Evolutionary conservation across 2,329 filamentous ascomycete genomes (phyloP).

Genomic region (Fusarium concolor): DNA sequence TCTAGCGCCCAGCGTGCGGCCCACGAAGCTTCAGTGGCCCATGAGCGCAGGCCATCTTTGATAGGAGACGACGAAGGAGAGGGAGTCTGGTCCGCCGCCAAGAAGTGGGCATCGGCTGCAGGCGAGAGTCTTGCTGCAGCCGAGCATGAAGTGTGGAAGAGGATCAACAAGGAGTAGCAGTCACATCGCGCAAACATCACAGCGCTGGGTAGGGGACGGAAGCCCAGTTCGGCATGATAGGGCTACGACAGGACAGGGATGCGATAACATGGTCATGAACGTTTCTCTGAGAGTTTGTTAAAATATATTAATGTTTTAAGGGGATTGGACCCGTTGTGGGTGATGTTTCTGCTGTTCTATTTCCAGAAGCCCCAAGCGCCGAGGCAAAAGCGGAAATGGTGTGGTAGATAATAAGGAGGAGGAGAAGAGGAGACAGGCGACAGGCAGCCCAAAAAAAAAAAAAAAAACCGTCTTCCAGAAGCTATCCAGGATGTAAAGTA

Average conservation of each 20-base stretch:
- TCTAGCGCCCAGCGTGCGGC: conserved; percentile 60
- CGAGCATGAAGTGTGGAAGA: conserved; percentile 72
- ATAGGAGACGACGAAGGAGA: conserved; percentile 52
- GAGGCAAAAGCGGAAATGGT: conserved; percentile 29
- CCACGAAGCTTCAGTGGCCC: conserved; percentile 50
- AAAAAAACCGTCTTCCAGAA: conserved; percentile 27
- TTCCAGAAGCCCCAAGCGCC: conserved; percentile 37
- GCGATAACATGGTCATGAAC: conserved; percentile 21
- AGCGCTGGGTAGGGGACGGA: conserved; percentile 16
- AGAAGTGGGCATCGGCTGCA: conserved; percentile 68
- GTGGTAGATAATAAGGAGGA: conserved; percentile 8
- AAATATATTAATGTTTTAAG: conserved; percentile 44
- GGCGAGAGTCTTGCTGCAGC: conserved; percentile 68
- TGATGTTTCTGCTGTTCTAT: conserved; percentile 44
- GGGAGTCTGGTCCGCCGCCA: conserved; percentile 67
- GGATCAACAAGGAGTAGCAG: conserved; percentile 67
- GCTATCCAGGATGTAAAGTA: conserved; percentile 10
- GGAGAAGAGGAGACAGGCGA: background rate
- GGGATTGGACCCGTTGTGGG: conserved; percentile 31
- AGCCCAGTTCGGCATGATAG: conserved; percentile 26
- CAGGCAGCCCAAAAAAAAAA: too few relatives aligned
- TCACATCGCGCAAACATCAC: conserved; percentile 1
- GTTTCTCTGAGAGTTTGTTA: conserved; percentile 35
- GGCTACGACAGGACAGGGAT: conserved; percentile 36
- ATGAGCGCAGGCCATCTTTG: conserved; percentile 38